Evolutionary conservation across 2,329 filamentous ascomycete species (phyloP).

Genomic region (Cylindrodendrum hubeiense): DNA sequence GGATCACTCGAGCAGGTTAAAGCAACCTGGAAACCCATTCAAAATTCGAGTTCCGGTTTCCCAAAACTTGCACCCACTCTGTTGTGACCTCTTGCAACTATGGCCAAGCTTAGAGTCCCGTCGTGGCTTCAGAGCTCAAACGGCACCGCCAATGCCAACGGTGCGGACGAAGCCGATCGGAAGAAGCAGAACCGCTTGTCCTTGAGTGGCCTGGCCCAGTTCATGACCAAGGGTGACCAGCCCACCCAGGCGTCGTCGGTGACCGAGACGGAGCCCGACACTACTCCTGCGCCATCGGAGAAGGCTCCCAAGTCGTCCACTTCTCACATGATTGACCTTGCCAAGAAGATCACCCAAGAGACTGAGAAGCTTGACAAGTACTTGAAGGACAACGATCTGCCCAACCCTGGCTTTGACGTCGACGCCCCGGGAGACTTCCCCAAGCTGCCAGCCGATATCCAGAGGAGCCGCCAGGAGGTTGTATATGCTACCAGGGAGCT

Average conservation of each 20-base stretch:
- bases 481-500: slow-evolving; percentile 63
- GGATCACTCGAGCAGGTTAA: slow-evolving; percentile 11
- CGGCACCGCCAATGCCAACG: slow-evolving; percentile 11
- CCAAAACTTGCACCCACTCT: not conserved
- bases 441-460: slow-evolving; percentile 59
- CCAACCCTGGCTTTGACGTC: slow-evolving; percentile 59
- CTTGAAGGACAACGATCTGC: slow-evolving; percentile 56
- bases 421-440: slow-evolving; percentile 61
- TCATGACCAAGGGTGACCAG: slow-evolving; percentile 39
- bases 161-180: slow-evolving; percentile 39
- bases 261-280: slow-evolving; percentile 17
- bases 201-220: slow-evolving; percentile 44
- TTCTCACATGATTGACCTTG: slow-evolving; percentile 59
- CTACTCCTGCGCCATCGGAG: slow-evolving; percentile 1
- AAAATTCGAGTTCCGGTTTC: not conserved
- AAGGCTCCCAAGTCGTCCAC: slow-evolving; percentile 29
- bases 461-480: slow-evolving; percentile 59
- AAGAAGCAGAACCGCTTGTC: slow-evolving; percentile 53
- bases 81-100: slow-evolving; percentile 15
- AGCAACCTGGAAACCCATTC: not conserved
- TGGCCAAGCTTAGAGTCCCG: slow-evolving; percentile 46
- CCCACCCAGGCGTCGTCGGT: slow-evolving; percentile 7
- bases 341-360: slow-evolving; percentile 60
- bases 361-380: slow-evolving; percentile 64
- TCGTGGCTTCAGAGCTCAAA: slow-evolving; percentile 49